Conservation (phyloP, 2,329 filamentous ascomycete genomes). For the Aspergillus piperis region DNA sequence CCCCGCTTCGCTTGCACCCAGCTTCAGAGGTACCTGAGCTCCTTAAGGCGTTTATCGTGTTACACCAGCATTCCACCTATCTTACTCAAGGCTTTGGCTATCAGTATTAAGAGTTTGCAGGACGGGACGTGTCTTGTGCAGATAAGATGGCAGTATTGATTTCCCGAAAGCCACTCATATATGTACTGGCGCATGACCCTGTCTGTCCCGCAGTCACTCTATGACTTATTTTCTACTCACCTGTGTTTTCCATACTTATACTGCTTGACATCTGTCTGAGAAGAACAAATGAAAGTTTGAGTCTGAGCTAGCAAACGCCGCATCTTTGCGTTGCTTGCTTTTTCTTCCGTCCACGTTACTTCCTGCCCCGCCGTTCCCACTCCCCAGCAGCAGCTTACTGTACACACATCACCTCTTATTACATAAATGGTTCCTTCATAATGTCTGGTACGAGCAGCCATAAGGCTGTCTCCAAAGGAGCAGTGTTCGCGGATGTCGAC, state of each 20-base stretch:
- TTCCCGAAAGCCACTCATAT: background rate
- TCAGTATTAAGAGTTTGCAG: background rate
- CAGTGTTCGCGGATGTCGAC: slow-evolving; percentile 23
- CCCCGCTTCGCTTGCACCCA: slow-evolving; percentile 13
- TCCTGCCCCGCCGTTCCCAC: background rate
- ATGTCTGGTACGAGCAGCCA: slow-evolving; percentile 9
- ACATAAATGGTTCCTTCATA: background rate
- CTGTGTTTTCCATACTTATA: background rate
- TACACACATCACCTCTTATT: background rate
- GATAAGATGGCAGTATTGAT: slow-evolving; percentile 7
- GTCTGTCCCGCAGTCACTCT: background rate
- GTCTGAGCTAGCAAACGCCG: background rate
- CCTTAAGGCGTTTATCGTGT: slow-evolving; percentile 7
- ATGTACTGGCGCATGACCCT: background rate
- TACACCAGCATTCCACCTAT: background rate
- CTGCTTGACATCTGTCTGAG: background rate
- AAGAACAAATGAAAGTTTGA: background rate
- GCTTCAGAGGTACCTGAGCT: background rate
- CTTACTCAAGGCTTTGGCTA: slow-evolving; percentile 2
- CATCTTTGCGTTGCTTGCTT: background rate
- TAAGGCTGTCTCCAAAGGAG: slow-evolving; percentile 14
- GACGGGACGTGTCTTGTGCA: background rate
- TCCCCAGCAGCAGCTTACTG: background rate
- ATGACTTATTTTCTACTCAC: background rate
- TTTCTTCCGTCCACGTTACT: background rate